phyloP scores from a whole-genome alignment of 495 filamentous ascomycete species.

The Xylaria grammica region DNA sequence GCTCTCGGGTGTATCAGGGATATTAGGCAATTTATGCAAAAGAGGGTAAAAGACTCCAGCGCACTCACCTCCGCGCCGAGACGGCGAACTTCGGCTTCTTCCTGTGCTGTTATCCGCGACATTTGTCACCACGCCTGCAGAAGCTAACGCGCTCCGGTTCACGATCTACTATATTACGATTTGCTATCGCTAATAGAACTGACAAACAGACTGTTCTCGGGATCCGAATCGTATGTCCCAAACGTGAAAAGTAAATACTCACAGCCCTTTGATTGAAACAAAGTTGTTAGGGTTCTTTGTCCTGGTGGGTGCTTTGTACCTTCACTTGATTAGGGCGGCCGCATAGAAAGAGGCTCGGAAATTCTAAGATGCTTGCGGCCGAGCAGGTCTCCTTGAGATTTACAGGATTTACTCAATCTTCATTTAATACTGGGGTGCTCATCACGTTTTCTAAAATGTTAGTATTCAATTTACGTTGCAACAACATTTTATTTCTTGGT shows the following conservation, averaged over 20 bases:
- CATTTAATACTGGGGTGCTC: too few species aligned
- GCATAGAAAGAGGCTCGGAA: too few species aligned
- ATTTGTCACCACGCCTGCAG: not conserved
- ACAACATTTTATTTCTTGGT: too few species aligned
- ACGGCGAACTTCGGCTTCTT: not conserved
- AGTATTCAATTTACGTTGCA: too few species aligned
- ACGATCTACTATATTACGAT: not conserved
- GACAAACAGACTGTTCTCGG: not conserved
- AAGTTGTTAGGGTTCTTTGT: not conserved
- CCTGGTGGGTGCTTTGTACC: not conserved
- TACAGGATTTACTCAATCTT: too few species aligned
- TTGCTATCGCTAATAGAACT: not conserved
- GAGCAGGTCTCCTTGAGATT: too few species aligned
- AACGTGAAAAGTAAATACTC: not conserved
- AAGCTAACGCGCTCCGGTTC: not conserved
- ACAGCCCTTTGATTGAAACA: not conserved
- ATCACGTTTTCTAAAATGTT: too few species aligned
- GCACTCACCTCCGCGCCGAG: not conserved
- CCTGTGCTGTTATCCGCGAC: not conserved
- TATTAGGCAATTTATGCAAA: not conserved
- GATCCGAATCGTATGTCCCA: not conserved
- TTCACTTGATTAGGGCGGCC: too few species aligned
- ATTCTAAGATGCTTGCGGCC: too few species aligned
- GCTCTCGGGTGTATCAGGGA: too few species aligned
- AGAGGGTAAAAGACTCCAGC: not conserved